Evolutionary conservation across 768 basidiomycete genomes (phyloP).

Genomic region (Mycena epipterygia): DNA sequence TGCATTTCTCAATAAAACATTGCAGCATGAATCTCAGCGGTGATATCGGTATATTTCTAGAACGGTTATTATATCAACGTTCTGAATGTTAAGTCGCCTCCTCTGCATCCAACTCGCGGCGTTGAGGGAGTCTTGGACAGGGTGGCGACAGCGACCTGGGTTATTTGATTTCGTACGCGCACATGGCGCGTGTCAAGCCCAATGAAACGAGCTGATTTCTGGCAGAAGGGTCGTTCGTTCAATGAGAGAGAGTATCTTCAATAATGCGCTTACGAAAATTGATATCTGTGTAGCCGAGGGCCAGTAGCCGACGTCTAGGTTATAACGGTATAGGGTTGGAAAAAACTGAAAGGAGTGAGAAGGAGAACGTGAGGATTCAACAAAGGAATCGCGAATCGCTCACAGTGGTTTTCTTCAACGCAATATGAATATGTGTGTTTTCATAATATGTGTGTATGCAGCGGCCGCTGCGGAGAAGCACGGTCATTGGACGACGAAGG

Average conservation of each 20-base stretch:
- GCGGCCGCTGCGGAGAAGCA: neutral
- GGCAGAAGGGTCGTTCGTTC: neutral
- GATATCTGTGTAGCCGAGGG: slow-evolving; percentile 2
- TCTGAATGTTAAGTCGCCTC: neutral
- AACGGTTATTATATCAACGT: neutral
- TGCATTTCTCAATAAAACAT: slow-evolving; percentile 14
- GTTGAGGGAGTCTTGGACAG: neutral
- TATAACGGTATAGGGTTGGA: neutral
- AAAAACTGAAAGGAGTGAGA: neutral
- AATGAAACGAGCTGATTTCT: slow-evolving; percentile 17
- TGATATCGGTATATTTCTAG: neutral
- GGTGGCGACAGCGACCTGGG: slow-evolving; percentile 17
- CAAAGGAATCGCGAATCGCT: neutral
- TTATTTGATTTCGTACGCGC: slow-evolving; percentile 29
- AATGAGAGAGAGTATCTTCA: no score
- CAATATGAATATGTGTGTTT: neutral
- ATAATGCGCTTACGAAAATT: neutral
- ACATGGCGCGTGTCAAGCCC: slow-evolving; percentile 14
- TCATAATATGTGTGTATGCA: neutral
- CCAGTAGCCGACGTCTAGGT: slow-evolving; percentile 1
- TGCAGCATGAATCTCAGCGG: slow-evolving; percentile 8
- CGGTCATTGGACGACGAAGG: no score
- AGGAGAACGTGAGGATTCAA: no score
- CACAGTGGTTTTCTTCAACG: neutral
- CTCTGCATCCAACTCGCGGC: neutral